Evolutionary conservation across 371 early-diverging fungal genomes (phyloP).

Genomic region (Zychaea mexicana): DNA sequence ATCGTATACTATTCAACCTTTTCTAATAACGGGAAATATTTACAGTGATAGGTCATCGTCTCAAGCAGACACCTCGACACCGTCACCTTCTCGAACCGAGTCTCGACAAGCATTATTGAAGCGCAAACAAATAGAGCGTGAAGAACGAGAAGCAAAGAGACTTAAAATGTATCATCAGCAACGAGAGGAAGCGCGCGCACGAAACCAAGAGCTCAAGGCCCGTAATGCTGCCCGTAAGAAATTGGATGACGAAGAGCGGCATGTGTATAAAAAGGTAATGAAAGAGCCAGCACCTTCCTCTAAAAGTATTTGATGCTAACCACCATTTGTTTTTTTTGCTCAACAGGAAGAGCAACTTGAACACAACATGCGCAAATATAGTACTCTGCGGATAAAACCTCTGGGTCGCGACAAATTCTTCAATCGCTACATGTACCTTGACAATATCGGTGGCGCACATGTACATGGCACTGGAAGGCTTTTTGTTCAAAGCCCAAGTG

Average conservation of each 20-base stretch:
- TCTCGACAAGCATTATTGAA: slow-evolving; percentile 58
- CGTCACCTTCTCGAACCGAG: slow-evolving; percentile 37
- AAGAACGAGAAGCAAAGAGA: slow-evolving; percentile 50
- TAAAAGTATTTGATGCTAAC: background rate
- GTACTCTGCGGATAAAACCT: slow-evolving; percentile 68
- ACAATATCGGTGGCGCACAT: slow-evolving; percentile 66
- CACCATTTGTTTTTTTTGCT: background rate
- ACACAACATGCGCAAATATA: slow-evolving; percentile 62
- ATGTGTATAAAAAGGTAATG: slow-evolving; percentile 36
- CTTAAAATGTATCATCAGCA: slow-evolving; percentile 46
- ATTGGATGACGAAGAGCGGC: slow-evolving; percentile 52
- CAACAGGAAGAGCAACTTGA: slow-evolving; percentile 61
- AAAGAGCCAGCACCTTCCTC: background rate
- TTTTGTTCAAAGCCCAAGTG: slow-evolving; percentile 63
- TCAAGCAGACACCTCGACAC: background rate
- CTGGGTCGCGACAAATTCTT: slow-evolving; percentile 85
- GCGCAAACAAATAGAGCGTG: slow-evolving; percentile 54
- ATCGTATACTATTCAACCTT: slow-evolving; percentile 15
- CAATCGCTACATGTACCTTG: slow-evolving; percentile 87
- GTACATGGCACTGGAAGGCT: slow-evolving; percentile 64
- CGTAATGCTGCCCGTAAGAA: slow-evolving; percentile 48
- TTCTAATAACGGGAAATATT: background rate
- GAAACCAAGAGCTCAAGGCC: slow-evolving; percentile 46
- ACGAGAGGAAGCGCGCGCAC: slow-evolving; percentile 50
- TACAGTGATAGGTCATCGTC: background rate